Conservation (phyloP, 2,329 filamentous ascomycete genomes). For the Trichoderma simmonsii region DNA sequence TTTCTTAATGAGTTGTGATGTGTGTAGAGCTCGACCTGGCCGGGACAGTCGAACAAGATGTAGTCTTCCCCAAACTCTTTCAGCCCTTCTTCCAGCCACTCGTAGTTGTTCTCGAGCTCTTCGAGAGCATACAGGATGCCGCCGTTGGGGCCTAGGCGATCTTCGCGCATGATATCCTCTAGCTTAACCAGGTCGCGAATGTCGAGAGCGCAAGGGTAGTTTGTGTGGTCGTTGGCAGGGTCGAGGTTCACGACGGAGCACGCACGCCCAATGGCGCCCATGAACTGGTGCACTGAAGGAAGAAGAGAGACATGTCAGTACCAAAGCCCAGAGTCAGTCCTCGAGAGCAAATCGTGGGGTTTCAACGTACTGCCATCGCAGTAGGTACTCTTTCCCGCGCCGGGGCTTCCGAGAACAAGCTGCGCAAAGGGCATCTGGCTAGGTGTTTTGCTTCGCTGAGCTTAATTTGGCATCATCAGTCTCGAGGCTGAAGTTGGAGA, state of each 20-base stretch:
- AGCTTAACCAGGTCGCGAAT: slow-evolving; percentile 85
- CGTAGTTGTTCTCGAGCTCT: slow-evolving; percentile 89
- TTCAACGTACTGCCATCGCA: slow-evolving; percentile 78
- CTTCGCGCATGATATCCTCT: slow-evolving; percentile 92
- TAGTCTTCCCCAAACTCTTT: slow-evolving; percentile 85
- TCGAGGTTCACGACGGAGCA: slow-evolving; percentile 96
- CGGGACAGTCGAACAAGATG: slow-evolving; percentile 91
- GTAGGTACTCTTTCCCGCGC: slow-evolving; percentile 94
- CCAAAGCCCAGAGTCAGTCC: neutral
- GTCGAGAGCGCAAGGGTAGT: slow-evolving; percentile 85
- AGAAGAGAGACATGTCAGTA: neutral
- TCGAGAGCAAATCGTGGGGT: neutral
- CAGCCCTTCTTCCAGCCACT: slow-evolving; percentile 82
- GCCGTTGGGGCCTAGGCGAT: slow-evolving; percentile 87
- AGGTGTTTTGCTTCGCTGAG: neutral
- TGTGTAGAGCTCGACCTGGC: slow-evolving; percentile 95
- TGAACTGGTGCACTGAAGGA: slow-evolving; percentile 82
- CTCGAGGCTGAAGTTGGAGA: neutral
- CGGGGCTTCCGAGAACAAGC: slow-evolving; percentile 89
- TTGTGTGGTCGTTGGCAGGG: slow-evolving; percentile 90
- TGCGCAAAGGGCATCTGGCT: slow-evolving; percentile 62
- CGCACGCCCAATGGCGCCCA: slow-evolving; percentile 90
- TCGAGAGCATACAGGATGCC: slow-evolving; percentile 91
- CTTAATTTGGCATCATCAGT: slow-evolving; percentile 28
- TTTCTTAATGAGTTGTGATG: slow-evolving; percentile 90